Percentiles rank a stretch among this genome's conserved stretches.
phyloP scores from a whole-genome alignment of 257 asterid species.

The Coffea eugenioides region DNA sequence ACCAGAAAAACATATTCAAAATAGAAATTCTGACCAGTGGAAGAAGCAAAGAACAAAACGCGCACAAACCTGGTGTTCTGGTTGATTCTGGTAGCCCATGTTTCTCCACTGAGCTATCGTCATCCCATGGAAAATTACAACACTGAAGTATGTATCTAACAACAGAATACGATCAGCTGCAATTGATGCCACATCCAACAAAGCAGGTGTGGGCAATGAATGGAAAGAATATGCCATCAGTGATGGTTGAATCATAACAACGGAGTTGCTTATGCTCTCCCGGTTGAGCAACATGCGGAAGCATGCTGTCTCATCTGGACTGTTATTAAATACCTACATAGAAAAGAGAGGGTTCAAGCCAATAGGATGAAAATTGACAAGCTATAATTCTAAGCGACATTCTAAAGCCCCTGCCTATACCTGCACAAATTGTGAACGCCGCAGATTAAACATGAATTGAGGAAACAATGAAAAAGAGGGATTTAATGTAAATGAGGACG shows the following conservation, averaged over 20 bases:
- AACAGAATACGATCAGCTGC: slow-evolving; percentile 89
- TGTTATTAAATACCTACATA: slow-evolving; percentile 84
- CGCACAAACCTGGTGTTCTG: slow-evolving; percentile 70
- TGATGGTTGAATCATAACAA: slow-evolving; percentile 98
- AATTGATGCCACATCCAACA: slow-evolving; percentile 88
- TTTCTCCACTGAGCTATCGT: slow-evolving; percentile 99
- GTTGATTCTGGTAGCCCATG: slow-evolving; percentile 92
- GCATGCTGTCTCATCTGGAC: slow-evolving; percentile 99
- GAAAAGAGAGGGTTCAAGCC: background rate
- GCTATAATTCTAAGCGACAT: background rate
- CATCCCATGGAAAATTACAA: slow-evolving; percentile 96
- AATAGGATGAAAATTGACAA: background rate
- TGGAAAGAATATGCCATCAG: slow-evolving; percentile 77
- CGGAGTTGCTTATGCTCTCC: slow-evolving; percentile 85
- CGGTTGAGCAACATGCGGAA: slow-evolving; percentile 93
- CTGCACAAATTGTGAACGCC: slow-evolving; percentile 97
- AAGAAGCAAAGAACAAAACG: slow-evolving; percentile 10
- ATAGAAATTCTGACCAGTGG: background rate
- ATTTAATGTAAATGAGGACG: slow-evolving; percentile 79
- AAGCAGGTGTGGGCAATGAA: slow-evolving; percentile 87
- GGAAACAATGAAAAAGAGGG: slow-evolving; percentile 85
- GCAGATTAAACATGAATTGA: slow-evolving; percentile 93
- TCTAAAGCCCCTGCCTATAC: slow-evolving; percentile 27
- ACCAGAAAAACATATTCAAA: background rate
- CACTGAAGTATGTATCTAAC: slow-evolving; percentile 88